Percentiles rank a stretch among this genome's conserved stretches.
These are phyloP conservation scores for Sicyos edulis DNA, from an alignment of 306 rosid species.

Conservation along the genomic window DNA sequence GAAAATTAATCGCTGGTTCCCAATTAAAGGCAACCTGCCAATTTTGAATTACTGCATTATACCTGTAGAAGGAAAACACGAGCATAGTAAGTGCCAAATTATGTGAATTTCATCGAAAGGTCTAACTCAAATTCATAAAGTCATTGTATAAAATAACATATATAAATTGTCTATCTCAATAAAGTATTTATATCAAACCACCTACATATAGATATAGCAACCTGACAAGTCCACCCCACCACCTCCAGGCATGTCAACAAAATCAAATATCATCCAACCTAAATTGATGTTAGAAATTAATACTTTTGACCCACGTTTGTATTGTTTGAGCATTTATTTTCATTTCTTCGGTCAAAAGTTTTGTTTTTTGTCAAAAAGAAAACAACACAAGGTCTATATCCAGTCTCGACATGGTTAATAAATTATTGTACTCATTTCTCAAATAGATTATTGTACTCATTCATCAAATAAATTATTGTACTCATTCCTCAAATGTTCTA, in stretches of 20 bases:
- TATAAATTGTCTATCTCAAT: background rate
- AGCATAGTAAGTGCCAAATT: background rate
- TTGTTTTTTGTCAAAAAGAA: too few species aligned
- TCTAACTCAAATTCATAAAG: background rate
- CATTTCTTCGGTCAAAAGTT: too few species aligned
- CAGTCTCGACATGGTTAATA: background rate
- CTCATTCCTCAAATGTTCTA: background rate
- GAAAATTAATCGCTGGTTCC: slow-evolving; percentile 83
- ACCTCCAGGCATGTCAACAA: background rate
- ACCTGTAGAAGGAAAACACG: slow-evolving; percentile 42
- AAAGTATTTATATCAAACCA: background rate
- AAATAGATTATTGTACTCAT: background rate
- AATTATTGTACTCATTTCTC: background rate
- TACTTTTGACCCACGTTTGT: background rate
- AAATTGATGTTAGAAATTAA: background rate
- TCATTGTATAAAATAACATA: background rate
- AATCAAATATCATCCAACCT: background rate
- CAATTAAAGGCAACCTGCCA: slow-evolving; percentile 86
- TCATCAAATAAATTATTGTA: background rate
- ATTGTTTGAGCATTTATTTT: too few species aligned
- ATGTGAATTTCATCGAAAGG: background rate
- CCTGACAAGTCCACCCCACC: too few species aligned
- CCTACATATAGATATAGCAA: background rate
- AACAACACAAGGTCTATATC: background rate
- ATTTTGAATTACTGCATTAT: slow-evolving; percentile 66